Percentiles rank a stretch among this genome's conserved stretches.
phyloP scores from a whole-genome alignment of 2,329 filamentous ascomycete species.

The Venturia oleaginea region DNA sequence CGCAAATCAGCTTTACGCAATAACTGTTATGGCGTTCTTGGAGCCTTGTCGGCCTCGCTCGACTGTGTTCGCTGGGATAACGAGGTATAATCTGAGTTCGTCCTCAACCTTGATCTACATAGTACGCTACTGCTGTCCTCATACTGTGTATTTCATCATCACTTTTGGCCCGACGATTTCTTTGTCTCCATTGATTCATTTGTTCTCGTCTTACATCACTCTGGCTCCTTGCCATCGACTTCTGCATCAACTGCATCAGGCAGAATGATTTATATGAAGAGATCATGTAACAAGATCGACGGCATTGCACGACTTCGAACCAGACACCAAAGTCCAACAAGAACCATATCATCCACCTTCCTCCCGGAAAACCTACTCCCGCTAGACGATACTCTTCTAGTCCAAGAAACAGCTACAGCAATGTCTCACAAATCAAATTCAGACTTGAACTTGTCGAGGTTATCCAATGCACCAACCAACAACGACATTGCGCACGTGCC shows the following conservation, averaged over 20 bases:
- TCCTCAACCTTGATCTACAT: not conserved
- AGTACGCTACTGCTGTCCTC: not conserved
- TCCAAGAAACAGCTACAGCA: not conserved
- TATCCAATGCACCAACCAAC: not conserved
- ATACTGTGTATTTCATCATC: slow-evolving; percentile 7
- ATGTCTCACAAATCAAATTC: not conserved
- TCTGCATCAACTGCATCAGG: not conserved
- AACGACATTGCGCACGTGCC: not conserved
- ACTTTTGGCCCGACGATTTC: not conserved
- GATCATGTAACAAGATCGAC: not conserved
- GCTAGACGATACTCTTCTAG: not conserved
- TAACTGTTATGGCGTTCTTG: not conserved
- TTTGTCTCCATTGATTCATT: too few relatives aligned
- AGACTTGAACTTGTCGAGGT: not conserved
- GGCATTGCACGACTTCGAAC: not conserved
- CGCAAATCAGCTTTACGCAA: not conserved
- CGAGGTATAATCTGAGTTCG: not conserved
- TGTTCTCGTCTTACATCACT: not conserved
- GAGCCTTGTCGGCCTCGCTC: not conserved
- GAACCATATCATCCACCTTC: not conserved
- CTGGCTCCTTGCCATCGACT: not conserved
- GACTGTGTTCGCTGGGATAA: not conserved
- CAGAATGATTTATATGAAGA: not conserved
- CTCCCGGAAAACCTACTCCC: not conserved
- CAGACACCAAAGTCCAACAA: not conserved